Conservation (phyloP, 2,329 filamentous ascomycete species). For the Scedosporium dehoogii region DNA sequence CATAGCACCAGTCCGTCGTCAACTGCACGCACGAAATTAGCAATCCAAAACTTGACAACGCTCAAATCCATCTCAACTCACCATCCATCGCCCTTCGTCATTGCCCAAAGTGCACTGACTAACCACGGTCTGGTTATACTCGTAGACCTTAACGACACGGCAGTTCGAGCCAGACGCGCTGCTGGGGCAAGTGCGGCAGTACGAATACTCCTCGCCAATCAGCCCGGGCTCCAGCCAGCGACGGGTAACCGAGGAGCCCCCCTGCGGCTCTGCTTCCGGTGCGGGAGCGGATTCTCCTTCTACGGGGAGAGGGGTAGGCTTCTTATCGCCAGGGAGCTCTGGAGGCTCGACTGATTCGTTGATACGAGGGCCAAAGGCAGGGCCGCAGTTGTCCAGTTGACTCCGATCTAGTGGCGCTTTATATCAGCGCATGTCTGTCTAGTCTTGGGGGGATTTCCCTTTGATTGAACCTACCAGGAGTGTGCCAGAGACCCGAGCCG, state of each 20-base stretch:
- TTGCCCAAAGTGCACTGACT: slow-evolving; percentile 2
- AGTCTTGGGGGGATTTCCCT: background rate
- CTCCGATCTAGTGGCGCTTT: background rate
- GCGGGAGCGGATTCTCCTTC: background rate
- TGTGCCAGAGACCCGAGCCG: slow-evolving; percentile 4
- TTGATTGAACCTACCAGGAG: background rate
- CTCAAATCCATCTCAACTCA: background rate
- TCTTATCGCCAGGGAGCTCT: background rate
- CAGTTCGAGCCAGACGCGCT: background rate
- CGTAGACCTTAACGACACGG: background rate
- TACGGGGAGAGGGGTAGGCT: background rate
- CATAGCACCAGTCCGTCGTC: slow-evolving; percentile 9
- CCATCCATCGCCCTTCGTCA: slow-evolving; percentile 3
- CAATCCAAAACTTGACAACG: background rate
- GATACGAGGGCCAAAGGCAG: background rate
- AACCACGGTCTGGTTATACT: slow-evolving; percentile 8
- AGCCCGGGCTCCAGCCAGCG: slow-evolving; percentile 5
- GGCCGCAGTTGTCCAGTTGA: background rate
- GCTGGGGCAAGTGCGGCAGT: slow-evolving; percentile 5
- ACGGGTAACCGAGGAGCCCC: background rate
- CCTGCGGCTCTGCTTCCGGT: background rate
- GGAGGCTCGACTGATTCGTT: background rate
- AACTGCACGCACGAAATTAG: background rate
- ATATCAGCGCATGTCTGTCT: background rate
- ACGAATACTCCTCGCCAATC: slow-evolving; percentile 8